Conservation (phyloP, 306 rosid species). For the Dryas alaskensis region DNA sequence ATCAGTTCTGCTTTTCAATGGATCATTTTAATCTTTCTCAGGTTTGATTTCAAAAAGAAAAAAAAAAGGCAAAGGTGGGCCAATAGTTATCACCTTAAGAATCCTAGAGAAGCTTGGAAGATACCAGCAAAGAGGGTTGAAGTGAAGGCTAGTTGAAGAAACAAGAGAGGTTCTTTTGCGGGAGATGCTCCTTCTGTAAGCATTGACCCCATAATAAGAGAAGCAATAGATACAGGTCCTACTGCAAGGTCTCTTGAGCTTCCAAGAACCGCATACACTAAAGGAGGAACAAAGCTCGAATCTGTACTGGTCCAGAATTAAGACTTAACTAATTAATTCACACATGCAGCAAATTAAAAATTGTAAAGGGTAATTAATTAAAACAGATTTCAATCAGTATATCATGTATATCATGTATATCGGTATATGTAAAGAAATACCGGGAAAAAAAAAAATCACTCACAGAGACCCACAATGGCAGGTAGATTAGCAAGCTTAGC, state of each 20-base stretch:
- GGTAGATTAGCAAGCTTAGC: constrained; percentile 93
- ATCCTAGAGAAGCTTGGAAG: constrained; percentile 85
- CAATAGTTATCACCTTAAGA: constrained; percentile 49
- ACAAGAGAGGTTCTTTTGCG: constrained; percentile 52
- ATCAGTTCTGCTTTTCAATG: neutral
- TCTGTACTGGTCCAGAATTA: constrained; percentile 39
- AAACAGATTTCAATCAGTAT: neutral
- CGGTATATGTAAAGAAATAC: neutral
- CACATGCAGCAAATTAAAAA: neutral
- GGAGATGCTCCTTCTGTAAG: constrained; percentile 81
- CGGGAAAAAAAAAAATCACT: constrained; percentile 27
- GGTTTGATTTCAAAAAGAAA: too few relatives aligned
- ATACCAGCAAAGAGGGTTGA: constrained; percentile 88
- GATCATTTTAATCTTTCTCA: too few relatives aligned
- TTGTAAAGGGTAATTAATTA: too few relatives aligned
- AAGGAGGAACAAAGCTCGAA: constrained; percentile 98
- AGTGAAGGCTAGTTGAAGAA: constrained; percentile 78
- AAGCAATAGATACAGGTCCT: constrained; percentile 97
- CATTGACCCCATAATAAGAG: constrained; percentile 89
- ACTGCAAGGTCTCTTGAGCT: constrained; percentile 95
- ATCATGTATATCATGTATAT: too few relatives aligned
- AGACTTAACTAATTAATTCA: neutral
- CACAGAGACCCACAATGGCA: constrained; percentile 93
- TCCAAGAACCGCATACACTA: constrained; percentile 88
- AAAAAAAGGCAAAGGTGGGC: neutral